These are phyloP conservation scores for Avicennia marina DNA, from an alignment of 257 asterid species.

Conservation along the genomic window DNA sequence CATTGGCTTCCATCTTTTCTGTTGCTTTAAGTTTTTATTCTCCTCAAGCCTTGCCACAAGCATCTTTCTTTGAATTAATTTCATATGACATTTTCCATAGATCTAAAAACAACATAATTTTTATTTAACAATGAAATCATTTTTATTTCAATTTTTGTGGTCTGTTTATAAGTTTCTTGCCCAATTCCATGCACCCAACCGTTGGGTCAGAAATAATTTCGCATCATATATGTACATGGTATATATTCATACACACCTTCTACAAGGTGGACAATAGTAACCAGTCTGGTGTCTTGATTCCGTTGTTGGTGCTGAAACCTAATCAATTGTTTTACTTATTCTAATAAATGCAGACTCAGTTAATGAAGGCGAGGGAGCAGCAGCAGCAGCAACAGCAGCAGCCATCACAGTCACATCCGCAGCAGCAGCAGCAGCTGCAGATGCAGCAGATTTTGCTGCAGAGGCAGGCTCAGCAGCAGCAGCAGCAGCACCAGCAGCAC, in stretches of 20 bases:
- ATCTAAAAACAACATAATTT: too few relatives aligned
- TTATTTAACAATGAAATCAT: background rate
- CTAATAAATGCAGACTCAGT: slow-evolving; percentile 62
- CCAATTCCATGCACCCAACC: too few relatives aligned
- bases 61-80: background rate
- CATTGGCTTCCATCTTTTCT: background rate
- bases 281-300: background rate
- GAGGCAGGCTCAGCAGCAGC: slow-evolving; percentile 55
- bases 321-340: slow-evolving; percentile 4
- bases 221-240: too few relatives aligned
- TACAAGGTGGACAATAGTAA: too few relatives aligned
- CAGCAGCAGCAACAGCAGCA: slow-evolving; percentile 75
- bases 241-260: too few relatives aligned
- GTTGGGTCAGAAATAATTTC: background rate
- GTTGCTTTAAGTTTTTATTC: background rate
- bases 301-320: background rate
- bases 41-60: background rate
- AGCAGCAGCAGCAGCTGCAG: slow-evolving; percentile 53
- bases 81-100: background rate
- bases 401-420: slow-evolving; percentile 74
- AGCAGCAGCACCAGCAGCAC: slow-evolving; percentile 42
- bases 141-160: background rate
- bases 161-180: too few relatives aligned
- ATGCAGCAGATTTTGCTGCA: slow-evolving; percentile 51
- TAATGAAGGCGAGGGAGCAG: slow-evolving; percentile 92